Evolutionary conservation across 169 alveolate genomes (phyloP).

Genomic region (Babesia ovata): DNA sequence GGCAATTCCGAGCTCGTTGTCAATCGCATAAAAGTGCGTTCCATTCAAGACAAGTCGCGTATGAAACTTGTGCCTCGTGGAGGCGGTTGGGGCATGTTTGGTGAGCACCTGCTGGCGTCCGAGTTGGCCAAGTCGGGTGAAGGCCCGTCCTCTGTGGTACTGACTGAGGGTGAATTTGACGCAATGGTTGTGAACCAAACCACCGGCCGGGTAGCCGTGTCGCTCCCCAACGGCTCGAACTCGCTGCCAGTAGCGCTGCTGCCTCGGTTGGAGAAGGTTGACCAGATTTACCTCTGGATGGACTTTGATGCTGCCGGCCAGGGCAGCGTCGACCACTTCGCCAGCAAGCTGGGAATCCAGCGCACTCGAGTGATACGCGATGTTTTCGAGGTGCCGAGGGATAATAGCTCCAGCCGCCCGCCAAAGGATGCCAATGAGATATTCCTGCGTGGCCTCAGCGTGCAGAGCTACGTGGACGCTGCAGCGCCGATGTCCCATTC

Average conservation of each 20-base stretch:
- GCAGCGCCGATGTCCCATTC: constrained; percentile 83
- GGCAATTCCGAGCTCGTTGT: constrained; percentile 32
- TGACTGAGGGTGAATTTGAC: constrained; percentile 97
- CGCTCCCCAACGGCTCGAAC: constrained; percentile 94
- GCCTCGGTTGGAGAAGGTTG: constrained; percentile 87
- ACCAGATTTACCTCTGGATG: constrained; percentile 90
- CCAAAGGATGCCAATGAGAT: constrained; percentile 95
- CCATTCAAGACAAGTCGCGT: constrained; percentile 82
- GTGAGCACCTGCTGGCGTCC: constrained; percentile 81
- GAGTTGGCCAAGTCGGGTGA: constrained; percentile 21
- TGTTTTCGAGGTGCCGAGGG: constrained; percentile 38
- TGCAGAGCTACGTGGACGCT: constrained; percentile 67
- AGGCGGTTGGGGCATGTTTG: constrained; percentile 90
- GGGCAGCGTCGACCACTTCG: constrained; percentile 88
- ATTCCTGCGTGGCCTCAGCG: constrained; percentile 69
- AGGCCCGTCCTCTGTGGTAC: constrained; percentile 76
- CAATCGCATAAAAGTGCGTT: constrained; percentile 72
- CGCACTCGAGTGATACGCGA: constrained; percentile 86
- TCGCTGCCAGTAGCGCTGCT: constrained; percentile 88
- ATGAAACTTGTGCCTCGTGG: constrained; percentile 89
- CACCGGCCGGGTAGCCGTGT: constrained; percentile 89
- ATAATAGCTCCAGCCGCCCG: background rate
- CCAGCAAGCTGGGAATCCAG: constrained; percentile 88
- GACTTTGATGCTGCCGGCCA: constrained; percentile 94
- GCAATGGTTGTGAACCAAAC: constrained; percentile 93